Evolutionary conservation across 2,329 filamentous ascomycete genomes (phyloP), one percentile per base, ranked within the genome.

Genomic region (Xylaria digitata): DNA sequence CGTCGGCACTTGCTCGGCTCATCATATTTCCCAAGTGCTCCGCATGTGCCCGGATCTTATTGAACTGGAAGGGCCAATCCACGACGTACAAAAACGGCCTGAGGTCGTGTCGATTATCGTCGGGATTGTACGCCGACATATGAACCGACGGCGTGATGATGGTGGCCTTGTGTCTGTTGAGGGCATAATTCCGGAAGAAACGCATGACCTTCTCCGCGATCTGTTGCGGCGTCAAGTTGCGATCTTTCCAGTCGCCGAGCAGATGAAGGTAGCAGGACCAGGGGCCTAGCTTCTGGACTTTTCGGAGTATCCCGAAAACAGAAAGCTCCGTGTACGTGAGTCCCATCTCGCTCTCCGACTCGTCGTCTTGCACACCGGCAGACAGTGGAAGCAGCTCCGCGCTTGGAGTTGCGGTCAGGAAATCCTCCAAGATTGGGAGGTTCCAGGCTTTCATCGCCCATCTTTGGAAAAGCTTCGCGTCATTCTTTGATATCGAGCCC

Each of bases 391-490:
- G n/a, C n/a, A n/a, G n/a, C n/a, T n/a, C n/a, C n/a, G n/a, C n/a
- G n/a, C n/a, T n/a, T n/a, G n/a, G n/a, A n/a, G n/a, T n/a, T n/a
- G n/a, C n/a, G n/a, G n/a, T n/a, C n/a, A n/a, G n/a, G n/a, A n/a
- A n/a, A n/a, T n/a, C n/a, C n/a, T n/a, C n/a, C n/a, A n/a, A n/a
- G n/a, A 52, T 54, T 0, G 50, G 58, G 26, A 66, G 52, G n/a
- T 54, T 19, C 63, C 61, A 69, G 3, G 63, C 42, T 8, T 65
- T 15, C 4, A 63, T 34, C 5, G 42, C 66, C 66, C 66, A 65
- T 37, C 54, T 55, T 30, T 69, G 67, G 37, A 69, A 70, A 1
- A 53, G 42, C 30, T 67, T 65, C 30, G 65, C 67, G 15, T 70
- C 65, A 11, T 70, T 63, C 21, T 67, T 69, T 8, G 37, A 58